phyloP scores from a whole-genome alignment of 257 asterid genomes.

The Rubia yunnanensis region DNA sequence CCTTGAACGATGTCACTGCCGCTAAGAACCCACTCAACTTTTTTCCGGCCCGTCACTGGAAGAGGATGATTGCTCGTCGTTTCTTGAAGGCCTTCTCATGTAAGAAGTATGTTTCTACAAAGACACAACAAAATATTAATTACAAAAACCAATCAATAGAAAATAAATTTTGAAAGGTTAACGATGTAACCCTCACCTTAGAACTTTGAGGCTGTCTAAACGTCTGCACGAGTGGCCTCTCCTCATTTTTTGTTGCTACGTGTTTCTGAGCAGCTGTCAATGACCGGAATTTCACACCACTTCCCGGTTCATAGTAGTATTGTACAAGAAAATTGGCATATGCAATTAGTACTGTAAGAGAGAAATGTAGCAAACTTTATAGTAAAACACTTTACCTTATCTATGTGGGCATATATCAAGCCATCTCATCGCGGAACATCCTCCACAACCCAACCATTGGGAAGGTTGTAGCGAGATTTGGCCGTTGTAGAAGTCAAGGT shows the following conservation, averaged over 20 bases:
- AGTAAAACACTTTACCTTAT: constrained; percentile 41
- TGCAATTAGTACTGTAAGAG: neutral
- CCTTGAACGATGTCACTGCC: no score
- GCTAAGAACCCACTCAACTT: no score
- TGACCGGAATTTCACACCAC: constrained; percentile 66
- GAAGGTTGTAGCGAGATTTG: constrained; percentile 32
- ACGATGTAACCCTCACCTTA: no score
- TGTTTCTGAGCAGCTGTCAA: constrained; percentile 44
- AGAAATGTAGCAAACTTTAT: neutral
- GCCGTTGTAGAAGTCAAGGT: constrained; percentile 25
- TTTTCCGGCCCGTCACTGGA: no score
- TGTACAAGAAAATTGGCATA: no score
- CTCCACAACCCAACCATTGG: constrained; percentile 80
- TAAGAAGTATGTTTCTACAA: no score
- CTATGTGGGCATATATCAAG: neutral
- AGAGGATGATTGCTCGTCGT: no score
- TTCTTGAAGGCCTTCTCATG: no score
- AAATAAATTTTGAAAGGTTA: no score
- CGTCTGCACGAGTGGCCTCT: constrained; percentile 43
- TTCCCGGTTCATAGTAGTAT: constrained; percentile 79
- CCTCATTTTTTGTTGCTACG: constrained; percentile 41
- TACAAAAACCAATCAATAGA: no score
- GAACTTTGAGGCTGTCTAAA: constrained; percentile 35
- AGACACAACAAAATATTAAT: no score
- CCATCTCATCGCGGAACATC: constrained; percentile 45